Conservation (phyloP, 148 eudicot genomes). For the Agrostemma githago region DNA sequence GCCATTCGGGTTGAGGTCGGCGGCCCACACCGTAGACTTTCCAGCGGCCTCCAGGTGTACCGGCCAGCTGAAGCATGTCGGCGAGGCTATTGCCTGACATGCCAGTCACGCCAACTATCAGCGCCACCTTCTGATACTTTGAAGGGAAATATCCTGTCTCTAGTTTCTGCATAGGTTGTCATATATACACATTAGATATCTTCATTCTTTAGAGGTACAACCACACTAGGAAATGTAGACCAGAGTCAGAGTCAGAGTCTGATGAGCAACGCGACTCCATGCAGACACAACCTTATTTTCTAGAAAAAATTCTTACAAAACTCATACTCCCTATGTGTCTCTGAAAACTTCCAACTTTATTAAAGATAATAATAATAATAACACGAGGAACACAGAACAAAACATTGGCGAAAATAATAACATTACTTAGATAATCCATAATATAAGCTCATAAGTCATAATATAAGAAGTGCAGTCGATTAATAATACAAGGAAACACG, state of each 20-base stretch:
- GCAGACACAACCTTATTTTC: too few relatives aligned
- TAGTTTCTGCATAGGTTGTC: constrained; percentile 39
- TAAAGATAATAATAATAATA: too few relatives aligned
- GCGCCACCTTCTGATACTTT: constrained; percentile 49
- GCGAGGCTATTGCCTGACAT: constrained; percentile 73
- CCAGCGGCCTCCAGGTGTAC: constrained; percentile 89
- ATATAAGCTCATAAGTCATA: background rate
- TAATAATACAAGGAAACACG: background rate
- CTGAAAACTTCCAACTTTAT: too few relatives aligned
- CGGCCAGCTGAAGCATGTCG: constrained; percentile 58
- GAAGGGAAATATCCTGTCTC: constrained; percentile 38
- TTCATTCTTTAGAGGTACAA: too few relatives aligned
- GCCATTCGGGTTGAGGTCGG: constrained; percentile 64
- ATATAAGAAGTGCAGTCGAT: background rate
- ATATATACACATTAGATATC: background rate
- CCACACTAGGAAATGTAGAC: background rate
- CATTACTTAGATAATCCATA: background rate
- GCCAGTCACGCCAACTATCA: constrained; percentile 66
- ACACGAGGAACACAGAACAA: background rate
- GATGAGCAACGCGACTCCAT: background rate
- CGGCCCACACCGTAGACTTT: constrained; percentile 78
- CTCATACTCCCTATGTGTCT: too few relatives aligned
- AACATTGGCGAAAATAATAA: too few relatives aligned
- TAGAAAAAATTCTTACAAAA: too few relatives aligned
- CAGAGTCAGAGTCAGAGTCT: background rate